Base-by-base conservation (phyloP, 2,329 filamentous ascomycete species). In the Xylariaceae sp. region DNA sequence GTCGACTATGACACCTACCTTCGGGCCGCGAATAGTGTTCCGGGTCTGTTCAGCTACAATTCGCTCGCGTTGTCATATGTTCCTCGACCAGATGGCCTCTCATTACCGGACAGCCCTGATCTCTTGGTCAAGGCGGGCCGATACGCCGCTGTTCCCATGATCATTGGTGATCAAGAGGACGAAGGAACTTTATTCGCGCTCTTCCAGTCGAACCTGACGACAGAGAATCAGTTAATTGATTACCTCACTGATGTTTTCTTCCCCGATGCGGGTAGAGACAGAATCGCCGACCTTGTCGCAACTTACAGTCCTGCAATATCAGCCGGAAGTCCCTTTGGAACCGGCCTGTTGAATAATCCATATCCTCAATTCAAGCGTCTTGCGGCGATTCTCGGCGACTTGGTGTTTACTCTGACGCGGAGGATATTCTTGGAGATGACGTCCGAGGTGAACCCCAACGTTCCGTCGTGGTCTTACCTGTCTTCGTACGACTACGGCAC, bases 331-430 rank as follows among this genome's bases (percentile, higher is more conserved):
- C 90, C 90, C 0, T 92, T 90, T 78, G 79, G 85, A 53, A 92
- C 89, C 0, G 77, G 82, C 0, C 62, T 81, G 8, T 64, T 87
- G n/a, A 89, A 93, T 74, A 85, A 88, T 67, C 78, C 85, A 68
- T 92, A 89, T 69, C 88, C 89, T 0, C 82, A 89, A 64, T 92
- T 85, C 79, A 93, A 92, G 73, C 87, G 88, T 11, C 76, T 91
- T 0, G 85, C 88, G 1, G 89, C 89, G 41, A 82, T 93, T 34
- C 76, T 92, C 0, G 90, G 90, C 11, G 90, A 94, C 69, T 67
- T 91, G 0, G 83, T 83, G 1, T 93, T 94, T 73, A 92, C 87
- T 0, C 78, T 94, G 0, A 83, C 84, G 0, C 84, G 89, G 1
- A 84, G 90, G 13, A 61, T 80, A 4, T 86, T 89, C 71, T 80